phyloP scores from a whole-genome alignment of 2,329 filamentous ascomycete genomes.

The Ophiostoma ulmi region DNA sequence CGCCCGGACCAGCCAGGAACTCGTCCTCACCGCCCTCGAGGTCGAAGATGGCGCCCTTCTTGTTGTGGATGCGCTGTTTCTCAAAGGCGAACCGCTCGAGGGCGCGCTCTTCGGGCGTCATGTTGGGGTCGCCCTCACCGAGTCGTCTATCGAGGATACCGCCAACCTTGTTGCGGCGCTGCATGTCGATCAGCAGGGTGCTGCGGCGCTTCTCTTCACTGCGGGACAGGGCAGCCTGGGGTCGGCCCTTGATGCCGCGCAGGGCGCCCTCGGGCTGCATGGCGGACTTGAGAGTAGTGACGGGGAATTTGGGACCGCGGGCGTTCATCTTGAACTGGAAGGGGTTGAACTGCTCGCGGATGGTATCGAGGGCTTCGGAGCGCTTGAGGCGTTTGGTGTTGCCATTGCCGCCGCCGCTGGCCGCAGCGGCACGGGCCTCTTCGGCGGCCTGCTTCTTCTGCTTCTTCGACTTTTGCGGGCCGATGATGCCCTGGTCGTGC shows the following conservation, averaged over 20 bases:
- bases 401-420: slow-evolving; percentile 34
- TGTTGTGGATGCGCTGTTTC: slow-evolving; percentile 67
- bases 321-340: slow-evolving; percentile 86
- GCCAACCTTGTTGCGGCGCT: slow-evolving; percentile 82
- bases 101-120: slow-evolving; percentile 90
- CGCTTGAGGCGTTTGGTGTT: slow-evolving; percentile 70
- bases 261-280: slow-evolving; percentile 43
- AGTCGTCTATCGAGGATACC: slow-evolving; percentile 90
- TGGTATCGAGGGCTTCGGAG: slow-evolving; percentile 71
- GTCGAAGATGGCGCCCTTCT: slow-evolving; percentile 78
- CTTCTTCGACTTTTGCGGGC: slow-evolving; percentile 92
- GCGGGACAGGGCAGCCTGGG: slow-evolving; percentile 75
- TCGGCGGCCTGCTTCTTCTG: slow-evolving; percentile 72
- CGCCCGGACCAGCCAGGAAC: slow-evolving; percentile 18
- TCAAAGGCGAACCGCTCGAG: slow-evolving; percentile 85
- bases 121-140: slow-evolving; percentile 88
- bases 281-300: slow-evolving; percentile 61
- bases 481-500: slow-evolving; percentile 80
- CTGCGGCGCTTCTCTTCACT: slow-evolving; percentile 83
- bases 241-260: slow-evolving; percentile 63
- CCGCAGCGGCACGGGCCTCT: slow-evolving; percentile 52
- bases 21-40: slow-evolving; percentile 72
- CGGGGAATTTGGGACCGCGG: slow-evolving; percentile 76
- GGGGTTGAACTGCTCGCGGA: slow-evolving; percentile 95
- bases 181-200: slow-evolving; percentile 85